phyloP scores from a whole-genome alignment of 306 rosid species.

The Vigna unguiculata region DNA sequence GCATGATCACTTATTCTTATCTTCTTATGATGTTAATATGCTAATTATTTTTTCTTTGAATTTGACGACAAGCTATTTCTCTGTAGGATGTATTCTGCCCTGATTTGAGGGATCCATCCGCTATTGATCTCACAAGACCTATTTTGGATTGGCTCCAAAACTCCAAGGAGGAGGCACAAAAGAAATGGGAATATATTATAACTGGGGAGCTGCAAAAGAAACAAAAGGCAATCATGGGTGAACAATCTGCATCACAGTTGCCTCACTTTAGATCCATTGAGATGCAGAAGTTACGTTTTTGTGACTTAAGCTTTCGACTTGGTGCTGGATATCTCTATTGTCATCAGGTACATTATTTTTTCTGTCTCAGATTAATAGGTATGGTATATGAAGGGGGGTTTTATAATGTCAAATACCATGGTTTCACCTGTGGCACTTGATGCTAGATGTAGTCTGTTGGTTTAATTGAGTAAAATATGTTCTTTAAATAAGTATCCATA shows the following conservation, averaged over 20 bases:
- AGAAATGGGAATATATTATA: slow-evolving; percentile 80
- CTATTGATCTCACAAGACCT: slow-evolving; percentile 75
- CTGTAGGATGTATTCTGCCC: slow-evolving; percentile 80
- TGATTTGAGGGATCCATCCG: slow-evolving; percentile 87
- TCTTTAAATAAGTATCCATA: neutral
- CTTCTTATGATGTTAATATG: slow-evolving; percentile 34
- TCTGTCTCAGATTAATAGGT: neutral
- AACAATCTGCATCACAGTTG: slow-evolving; percentile 56
- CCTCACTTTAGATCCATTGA: slow-evolving; percentile 67
- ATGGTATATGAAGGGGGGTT: slow-evolving; percentile 10
- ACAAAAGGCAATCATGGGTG: slow-evolving; percentile 72
- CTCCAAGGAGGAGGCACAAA: slow-evolving; percentile 67
- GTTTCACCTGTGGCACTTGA: neutral
- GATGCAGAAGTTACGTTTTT: slow-evolving; percentile 72
- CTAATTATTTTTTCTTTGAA: slow-evolving; percentile 30
- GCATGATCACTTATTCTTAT: slow-evolving; percentile 43
- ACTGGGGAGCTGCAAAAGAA: slow-evolving; percentile 71
- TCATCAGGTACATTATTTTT: slow-evolving; percentile 75
- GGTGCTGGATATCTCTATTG: slow-evolving; percentile 92
- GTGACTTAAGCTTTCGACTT: slow-evolving; percentile 73
- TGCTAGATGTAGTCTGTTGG: slow-evolving; percentile 35
- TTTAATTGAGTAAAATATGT: slow-evolving; percentile 2
- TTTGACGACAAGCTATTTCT: slow-evolving; percentile 33
- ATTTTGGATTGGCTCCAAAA: slow-evolving; percentile 78
- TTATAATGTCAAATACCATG: slow-evolving; percentile 11